Evolutionary conservation across 805 yeast genomes (phyloP).

Genomic region (Alloascoidea hylecoeti): DNA sequence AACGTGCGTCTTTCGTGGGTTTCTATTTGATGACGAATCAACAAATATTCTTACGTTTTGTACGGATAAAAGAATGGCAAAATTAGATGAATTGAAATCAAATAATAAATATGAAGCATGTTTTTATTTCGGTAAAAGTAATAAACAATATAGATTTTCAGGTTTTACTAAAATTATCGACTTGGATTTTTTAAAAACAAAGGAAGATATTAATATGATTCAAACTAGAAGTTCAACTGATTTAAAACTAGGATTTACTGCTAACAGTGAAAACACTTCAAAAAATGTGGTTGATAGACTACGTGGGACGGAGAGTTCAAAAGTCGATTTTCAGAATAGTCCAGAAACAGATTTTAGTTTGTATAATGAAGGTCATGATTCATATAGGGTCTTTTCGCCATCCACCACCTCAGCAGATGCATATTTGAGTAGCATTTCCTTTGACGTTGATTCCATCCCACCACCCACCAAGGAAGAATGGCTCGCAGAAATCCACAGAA

Average conservation of each 20-base stretch:
- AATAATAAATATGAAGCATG: constrained; percentile 55
- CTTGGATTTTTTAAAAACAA: neutral
- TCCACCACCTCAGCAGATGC: neutral
- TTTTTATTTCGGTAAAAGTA: constrained; percentile 47
- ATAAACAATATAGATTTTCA: constrained; percentile 59
- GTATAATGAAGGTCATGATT: constrained; percentile 2
- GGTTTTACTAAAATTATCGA: constrained; percentile 36
- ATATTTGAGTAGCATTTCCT: too few relatives aligned
- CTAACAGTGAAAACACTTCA: neutral
- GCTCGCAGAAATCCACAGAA: constrained; percentile 44
- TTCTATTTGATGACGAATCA: constrained; percentile 52
- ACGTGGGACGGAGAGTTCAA: neutral
- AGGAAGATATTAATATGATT: neutral
- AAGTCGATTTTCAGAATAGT: too few relatives aligned
- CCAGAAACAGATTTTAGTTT: too few relatives aligned
- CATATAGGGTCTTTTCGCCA: constrained; percentile 2
- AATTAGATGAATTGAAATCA: constrained; percentile 30
- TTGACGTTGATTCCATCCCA: constrained; percentile 6
- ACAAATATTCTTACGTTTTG: constrained; percentile 57
- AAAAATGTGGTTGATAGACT: too few relatives aligned
- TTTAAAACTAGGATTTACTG: too few relatives aligned
- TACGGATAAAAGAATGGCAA: constrained; percentile 59
- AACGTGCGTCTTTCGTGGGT: constrained; percentile 62
- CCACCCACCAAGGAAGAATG: constrained; percentile 53
- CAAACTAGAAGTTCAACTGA: neutral